Conservation (phyloP, 2,329 filamentous ascomycete species). For the Fonsecaea multimorphosa region DNA sequence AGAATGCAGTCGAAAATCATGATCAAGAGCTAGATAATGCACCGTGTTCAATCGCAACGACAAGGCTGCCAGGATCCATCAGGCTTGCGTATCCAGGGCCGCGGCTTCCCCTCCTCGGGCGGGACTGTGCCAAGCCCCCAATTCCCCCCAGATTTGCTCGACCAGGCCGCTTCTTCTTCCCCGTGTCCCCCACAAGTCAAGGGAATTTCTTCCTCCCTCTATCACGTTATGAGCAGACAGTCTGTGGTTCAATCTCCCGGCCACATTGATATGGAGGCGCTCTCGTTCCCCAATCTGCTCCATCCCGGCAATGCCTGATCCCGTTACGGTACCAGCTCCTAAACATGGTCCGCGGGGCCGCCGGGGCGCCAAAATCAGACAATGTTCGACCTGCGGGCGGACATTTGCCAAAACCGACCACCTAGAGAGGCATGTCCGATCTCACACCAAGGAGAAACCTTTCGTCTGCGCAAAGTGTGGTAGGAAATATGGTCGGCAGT, state of each 20-base stretch:
- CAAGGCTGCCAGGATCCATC: background rate
- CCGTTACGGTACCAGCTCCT: background rate
- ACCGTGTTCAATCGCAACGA: background rate
- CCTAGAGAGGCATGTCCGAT: constrained; percentile 44
- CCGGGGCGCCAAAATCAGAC: constrained; percentile 28
- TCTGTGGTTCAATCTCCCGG: background rate
- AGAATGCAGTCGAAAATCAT: background rate
- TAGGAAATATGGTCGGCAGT: constrained; percentile 36
- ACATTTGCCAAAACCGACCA: constrained; percentile 45
- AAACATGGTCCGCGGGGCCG: constrained; percentile 25
- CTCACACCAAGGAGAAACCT: constrained; percentile 45
- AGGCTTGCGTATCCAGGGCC: background rate
- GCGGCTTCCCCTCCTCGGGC: background rate
- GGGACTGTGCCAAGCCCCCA: background rate
- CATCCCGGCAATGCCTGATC: constrained; percentile 20
- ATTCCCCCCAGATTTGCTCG: background rate
- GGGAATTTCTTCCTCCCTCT: background rate
- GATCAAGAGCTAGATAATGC: background rate
- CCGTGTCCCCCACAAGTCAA: background rate
- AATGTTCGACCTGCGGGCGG: constrained; percentile 37
- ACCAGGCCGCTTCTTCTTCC: background rate
- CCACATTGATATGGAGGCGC: constrained; percentile 5
- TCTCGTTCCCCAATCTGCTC: background rate
- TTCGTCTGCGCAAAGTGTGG: constrained; percentile 38
- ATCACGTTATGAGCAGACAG: background rate